These are phyloP conservation scores for Chloromonas sp. DNA, from an alignment of 163 green algal species.

Conservation along the genomic window DNA sequence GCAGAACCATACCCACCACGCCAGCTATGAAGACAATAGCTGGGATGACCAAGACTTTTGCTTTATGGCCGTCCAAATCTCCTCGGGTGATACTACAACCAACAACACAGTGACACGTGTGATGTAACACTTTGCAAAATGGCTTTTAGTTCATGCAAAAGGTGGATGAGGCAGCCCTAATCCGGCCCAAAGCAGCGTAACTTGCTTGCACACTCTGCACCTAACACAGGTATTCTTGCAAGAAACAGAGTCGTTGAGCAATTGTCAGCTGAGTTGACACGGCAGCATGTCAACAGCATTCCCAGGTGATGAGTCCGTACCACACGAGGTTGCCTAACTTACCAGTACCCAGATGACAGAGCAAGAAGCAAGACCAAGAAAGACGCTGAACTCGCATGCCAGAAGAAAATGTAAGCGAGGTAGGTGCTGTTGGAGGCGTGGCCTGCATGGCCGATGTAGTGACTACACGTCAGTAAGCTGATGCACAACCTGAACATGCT, in stretches of 20 bases:
- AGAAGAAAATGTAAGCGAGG: not conserved
- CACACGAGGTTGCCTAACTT: not conserved
- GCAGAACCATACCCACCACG: conserved; percentile 4
- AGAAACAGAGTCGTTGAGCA: not conserved
- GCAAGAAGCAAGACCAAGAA: conserved; percentile 12
- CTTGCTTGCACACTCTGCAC: not conserved
- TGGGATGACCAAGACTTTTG: conserved; percentile 7
- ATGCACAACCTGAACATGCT: too few relatives aligned
- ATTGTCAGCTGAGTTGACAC: not conserved
- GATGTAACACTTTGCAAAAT: not conserved
- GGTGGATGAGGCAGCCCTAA: too few relatives aligned
- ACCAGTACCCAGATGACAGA: conserved; percentile 13
- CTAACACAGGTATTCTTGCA: not conserved
- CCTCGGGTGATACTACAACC: conserved; percentile 10
- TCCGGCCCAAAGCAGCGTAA: not conserved
- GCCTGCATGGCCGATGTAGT: not conserved
- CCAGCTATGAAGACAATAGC: conserved; percentile 6
- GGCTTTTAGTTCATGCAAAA: not conserved
- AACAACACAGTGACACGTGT: not conserved
- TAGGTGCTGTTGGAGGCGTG: not conserved
- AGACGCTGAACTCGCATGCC: not conserved
- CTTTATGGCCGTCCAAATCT: not conserved
- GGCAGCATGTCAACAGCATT: not conserved
- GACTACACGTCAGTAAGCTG: too few relatives aligned
- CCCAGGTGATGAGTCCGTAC: too few relatives aligned